Evolutionary conservation across 805 yeast genomes (phyloP).

Genomic region (Torulaspora maleeae): DNA sequence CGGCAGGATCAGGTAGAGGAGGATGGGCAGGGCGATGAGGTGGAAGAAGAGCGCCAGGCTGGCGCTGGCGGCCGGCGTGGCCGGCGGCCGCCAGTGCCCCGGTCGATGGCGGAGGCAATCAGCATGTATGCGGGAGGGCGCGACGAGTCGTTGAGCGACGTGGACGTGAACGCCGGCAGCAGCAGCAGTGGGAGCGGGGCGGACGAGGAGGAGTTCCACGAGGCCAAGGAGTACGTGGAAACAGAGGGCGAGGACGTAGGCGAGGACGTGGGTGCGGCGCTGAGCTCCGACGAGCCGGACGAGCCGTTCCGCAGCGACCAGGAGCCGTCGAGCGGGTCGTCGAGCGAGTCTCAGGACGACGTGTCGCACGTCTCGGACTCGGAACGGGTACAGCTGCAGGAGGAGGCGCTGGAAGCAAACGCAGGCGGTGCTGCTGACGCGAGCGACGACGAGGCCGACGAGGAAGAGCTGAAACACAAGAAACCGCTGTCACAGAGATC

Average conservation of each 20-base stretch:
- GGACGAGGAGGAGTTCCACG: constrained; percentile 18
- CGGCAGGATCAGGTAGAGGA: constrained; percentile 31
- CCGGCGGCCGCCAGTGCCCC: constrained; percentile 37
- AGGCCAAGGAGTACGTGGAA: constrained; percentile 26
- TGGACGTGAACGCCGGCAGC: constrained; percentile 10
- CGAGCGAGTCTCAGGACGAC: constrained; percentile 13
- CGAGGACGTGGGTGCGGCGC: constrained; percentile 29
- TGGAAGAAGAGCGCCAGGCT: neutral
- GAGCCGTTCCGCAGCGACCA: constrained; percentile 31
- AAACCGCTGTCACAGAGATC: constrained; percentile 15
- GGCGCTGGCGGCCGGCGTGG: neutral
- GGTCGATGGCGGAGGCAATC: constrained; percentile 47
- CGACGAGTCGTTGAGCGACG: constrained; percentile 13
- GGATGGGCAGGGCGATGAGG: neutral
- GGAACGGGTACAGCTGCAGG: constrained; percentile 27
- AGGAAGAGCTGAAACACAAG: constrained; percentile 33
- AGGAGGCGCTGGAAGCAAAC: constrained; percentile 21
- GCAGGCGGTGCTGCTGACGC: constrained; percentile 24
- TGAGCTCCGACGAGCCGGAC: constrained; percentile 29
- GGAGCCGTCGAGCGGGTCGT: constrained; percentile 10
- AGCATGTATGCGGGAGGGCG: constrained; percentile 29
- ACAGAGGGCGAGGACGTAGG: constrained; percentile 32
- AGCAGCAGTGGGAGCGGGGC: constrained; percentile 3
- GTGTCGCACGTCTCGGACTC: constrained; percentile 28
- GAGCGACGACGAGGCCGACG: constrained; percentile 30